A percentile compares a stretch with the other conserved stretches of the same genome.
Evolutionary conservation across 2,329 filamentous ascomycete genomes (phyloP).

Genomic region (Clarireedia sp.): DNA sequence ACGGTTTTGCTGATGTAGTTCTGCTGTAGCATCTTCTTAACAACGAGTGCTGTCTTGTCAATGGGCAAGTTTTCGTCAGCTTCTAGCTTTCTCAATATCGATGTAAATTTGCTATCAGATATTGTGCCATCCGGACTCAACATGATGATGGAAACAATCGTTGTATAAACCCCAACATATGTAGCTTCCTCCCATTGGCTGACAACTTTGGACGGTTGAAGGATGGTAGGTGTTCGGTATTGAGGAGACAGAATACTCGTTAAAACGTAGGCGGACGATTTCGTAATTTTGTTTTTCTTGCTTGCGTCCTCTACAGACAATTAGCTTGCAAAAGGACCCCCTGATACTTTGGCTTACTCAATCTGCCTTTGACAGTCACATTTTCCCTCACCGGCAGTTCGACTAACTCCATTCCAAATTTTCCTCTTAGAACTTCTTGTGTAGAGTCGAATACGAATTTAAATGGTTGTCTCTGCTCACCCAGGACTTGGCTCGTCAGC

Average conservation of each 20-base stretch:
- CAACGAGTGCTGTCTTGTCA: slow-evolving; percentile 66
- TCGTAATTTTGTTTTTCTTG: slow-evolving; percentile 39
- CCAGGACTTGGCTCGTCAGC: slow-evolving; percentile 18
- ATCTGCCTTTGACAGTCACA: slow-evolving; percentile 69
- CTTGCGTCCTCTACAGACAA: slow-evolving; percentile 23
- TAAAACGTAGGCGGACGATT: slow-evolving; percentile 68
- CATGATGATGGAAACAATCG: slow-evolving; percentile 69
- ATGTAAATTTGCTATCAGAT: slow-evolving; percentile 68
- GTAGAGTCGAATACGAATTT: slow-evolving; percentile 69
- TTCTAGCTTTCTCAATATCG: slow-evolving; percentile 68
- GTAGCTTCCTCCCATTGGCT: slow-evolving; percentile 62
- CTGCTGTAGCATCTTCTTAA: slow-evolving; percentile 70
- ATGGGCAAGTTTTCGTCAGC: slow-evolving; percentile 64
- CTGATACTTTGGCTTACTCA: slow-evolving; percentile 42
- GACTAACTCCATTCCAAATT: slow-evolving; percentile 89
- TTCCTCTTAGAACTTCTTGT: slow-evolving; percentile 59
- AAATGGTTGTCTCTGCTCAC: slow-evolving; percentile 57
- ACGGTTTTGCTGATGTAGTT: slow-evolving; percentile 72
- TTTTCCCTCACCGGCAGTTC: slow-evolving; percentile 79
- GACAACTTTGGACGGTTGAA: slow-evolving; percentile 60
- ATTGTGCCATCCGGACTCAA: slow-evolving; percentile 62
- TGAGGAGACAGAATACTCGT: slow-evolving; percentile 60
- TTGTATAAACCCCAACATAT: slow-evolving; percentile 74
- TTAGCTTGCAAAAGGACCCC: background rate
- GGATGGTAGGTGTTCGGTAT: slow-evolving; percentile 59